phyloP scores from a whole-genome alignment of 2,329 filamentous ascomycete species.

The Colletotrichum sp. region DNA sequence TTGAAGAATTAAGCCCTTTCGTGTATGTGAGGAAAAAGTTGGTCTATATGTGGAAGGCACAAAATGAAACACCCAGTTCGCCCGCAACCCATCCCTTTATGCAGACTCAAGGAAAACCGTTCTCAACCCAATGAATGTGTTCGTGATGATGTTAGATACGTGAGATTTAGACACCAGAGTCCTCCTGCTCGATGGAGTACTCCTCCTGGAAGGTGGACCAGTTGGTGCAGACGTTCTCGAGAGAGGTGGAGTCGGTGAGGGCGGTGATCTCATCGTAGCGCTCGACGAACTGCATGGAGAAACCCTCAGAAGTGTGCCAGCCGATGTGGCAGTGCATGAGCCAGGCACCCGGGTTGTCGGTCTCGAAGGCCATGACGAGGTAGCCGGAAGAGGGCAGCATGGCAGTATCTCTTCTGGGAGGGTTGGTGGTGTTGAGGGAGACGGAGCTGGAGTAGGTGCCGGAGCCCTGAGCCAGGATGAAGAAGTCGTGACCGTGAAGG shows the following conservation, averaged over 20 bases:
- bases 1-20: neutral
- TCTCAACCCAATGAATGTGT: neutral
- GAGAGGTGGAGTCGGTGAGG: constrained; percentile 11
- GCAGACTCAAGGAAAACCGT: neutral
- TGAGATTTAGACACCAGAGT: constrained; percentile 24
- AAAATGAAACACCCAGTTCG: neutral
- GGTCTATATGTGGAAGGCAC: neutral
- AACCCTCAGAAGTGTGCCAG: constrained; percentile 26
- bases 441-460: constrained; percentile 26
- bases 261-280: constrained; percentile 16
- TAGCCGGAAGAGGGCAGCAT: constrained; percentile 49
- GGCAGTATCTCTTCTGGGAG: constrained; percentile 57
- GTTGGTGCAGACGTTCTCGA: constrained; percentile 15
- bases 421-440: constrained; percentile 38
- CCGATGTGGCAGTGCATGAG: constrained; percentile 51
- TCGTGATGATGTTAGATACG: neutral
- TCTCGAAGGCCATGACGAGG: constrained; percentile 54
- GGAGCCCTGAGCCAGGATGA: constrained; percentile 29
- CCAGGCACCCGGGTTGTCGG: constrained; percentile 55
- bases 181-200: constrained; percentile 21
- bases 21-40: neutral
- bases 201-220: constrained; percentile 17
- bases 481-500: constrained; percentile 50
- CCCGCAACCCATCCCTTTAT: neutral
- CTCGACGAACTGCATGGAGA: constrained; percentile 28